Base-by-base conservation (phyloP, 441 rosid species). In the Geranium incanum region DNA sequence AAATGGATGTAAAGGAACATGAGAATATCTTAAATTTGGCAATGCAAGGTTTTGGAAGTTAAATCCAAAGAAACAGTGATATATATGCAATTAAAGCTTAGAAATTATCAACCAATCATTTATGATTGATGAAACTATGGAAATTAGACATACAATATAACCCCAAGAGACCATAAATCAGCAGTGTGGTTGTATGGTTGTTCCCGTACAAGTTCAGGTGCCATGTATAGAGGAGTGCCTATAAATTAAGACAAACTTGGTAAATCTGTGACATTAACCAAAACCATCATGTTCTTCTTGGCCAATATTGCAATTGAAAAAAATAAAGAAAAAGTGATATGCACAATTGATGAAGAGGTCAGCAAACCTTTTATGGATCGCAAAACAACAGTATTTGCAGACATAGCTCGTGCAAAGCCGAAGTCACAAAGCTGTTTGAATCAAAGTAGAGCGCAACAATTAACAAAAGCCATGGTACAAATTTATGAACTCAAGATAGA, bases 401-500 rank as follows among this genome's bases (percentile, higher is more conserved):
- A 95, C 99, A 92, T 95, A 69, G 99, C 95, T 71, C 99, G 97
- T 50, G 99, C 99, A 85, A 95, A 92, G 67, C 99, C 99, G 84
- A 95, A 95, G 86, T 92, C 99, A 67, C 99, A 95, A 67, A 92
- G 96, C 99, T 95, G 92, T 63, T 21, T 21, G 73, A 39, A 38
- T 60, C 65, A 68, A 76, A 73, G 71, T 55, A 70, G 45, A 63
- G 65, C 12, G 39, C 5, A 41, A 13, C 41, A 69, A 59, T 74
- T 69, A 63, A 64, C 68, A 73, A 9, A n/a, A 73, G 66, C 43
- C 37, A 1, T n/a, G 18, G 28, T 67, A 36, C 63, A 68, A 67
- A 70, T 6, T n/a, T 69, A 64, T 57, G 63, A 21, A 71, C 21
- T 62, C 9, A 16, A 6, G 21, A 62, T 62, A n/a, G 23, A 65